Evolutionary conservation across 805 yeast species (phyloP).

Genomic region (Kazachstania bromeliacearum): DNA sequence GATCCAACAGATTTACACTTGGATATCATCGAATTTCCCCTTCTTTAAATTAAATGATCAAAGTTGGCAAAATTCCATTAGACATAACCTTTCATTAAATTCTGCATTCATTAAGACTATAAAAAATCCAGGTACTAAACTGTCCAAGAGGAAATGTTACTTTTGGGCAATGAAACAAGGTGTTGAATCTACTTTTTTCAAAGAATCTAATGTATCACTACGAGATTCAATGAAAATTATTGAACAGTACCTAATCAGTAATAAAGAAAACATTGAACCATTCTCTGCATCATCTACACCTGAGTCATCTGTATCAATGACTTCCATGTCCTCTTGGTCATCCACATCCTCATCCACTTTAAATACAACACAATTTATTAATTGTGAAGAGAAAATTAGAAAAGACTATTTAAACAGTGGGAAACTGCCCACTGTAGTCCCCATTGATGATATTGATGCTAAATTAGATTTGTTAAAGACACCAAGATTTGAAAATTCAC

Average conservation of each 20-base stretch:
- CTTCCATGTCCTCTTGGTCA: neutral
- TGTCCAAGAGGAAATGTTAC: neutral
- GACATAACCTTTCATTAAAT: constrained; percentile 89
- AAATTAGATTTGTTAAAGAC: constrained; percentile 9
- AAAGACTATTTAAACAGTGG: neutral
- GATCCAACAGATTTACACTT: constrained; percentile 71
- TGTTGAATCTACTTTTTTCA: neutral
- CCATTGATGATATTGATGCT: constrained; percentile 8
- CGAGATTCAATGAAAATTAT: neutral
- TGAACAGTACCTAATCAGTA: neutral
- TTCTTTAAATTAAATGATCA: constrained; percentile 70
- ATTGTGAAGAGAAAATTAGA: too few relatives aligned
- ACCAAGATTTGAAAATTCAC: constrained; percentile 7
- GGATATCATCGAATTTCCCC: constrained; percentile 81
- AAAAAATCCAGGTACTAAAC: neutral
- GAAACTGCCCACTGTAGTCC: neutral
- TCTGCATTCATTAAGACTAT: constrained; percentile 73
- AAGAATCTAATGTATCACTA: neutral
- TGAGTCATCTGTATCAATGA: too few relatives aligned
- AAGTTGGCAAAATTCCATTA: constrained; percentile 97
- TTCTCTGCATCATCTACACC: neutral
- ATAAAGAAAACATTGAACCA: neutral
- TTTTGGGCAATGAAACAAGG: neutral
- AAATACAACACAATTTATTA: too few relatives aligned
- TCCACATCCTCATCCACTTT: neutral